phyloP scores from a whole-genome alignment of 495 filamentous ascomycete genomes.

The Neurospora sp. region DNA sequence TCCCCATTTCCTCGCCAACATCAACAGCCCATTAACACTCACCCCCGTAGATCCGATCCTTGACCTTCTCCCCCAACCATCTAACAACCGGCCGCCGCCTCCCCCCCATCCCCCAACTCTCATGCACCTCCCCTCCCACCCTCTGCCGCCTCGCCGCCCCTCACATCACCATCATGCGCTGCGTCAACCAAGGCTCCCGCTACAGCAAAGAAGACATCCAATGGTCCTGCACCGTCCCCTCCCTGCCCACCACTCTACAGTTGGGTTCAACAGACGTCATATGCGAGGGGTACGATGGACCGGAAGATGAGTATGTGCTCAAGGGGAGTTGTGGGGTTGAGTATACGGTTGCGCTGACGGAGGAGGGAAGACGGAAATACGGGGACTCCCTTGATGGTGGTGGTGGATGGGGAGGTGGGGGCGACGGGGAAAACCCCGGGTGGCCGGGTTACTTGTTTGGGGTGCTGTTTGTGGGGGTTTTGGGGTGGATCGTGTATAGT shows the following conservation, averaged over 20 bases:
- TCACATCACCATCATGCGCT: conserved; percentile 68
- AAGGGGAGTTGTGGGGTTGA: conserved; percentile 91
- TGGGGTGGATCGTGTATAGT: conserved; percentile 41
- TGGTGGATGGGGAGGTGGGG: background rate
- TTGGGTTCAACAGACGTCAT: conserved; percentile 82
- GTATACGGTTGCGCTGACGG: conserved; percentile 74
- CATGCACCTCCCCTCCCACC: conserved; percentile 64
- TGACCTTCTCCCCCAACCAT: conserved; percentile 55
- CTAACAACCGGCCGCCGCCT: conserved; percentile 66
- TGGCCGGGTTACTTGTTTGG: conserved; percentile 21
- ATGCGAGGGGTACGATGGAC: conserved; percentile 75
- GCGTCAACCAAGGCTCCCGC: conserved; percentile 66
- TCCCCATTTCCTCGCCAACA: background rate
- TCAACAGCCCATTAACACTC: no score
- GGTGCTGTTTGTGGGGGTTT: conserved; percentile 32
- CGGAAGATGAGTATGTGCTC: conserved; percentile 73
- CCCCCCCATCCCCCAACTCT: conserved; percentile 61
- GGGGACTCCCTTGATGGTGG: background rate
- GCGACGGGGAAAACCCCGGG: background rate
- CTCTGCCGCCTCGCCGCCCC: conserved; percentile 49
- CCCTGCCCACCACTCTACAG: conserved; percentile 73
- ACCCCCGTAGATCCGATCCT: conserved; percentile 43
- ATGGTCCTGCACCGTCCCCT: conserved; percentile 73
- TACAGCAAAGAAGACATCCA: conserved; percentile 65
- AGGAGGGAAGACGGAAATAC: conserved; percentile 38